Conservation (phyloP, 1,284 basidiomycete species). For the Athelia psychrophila region DNA sequence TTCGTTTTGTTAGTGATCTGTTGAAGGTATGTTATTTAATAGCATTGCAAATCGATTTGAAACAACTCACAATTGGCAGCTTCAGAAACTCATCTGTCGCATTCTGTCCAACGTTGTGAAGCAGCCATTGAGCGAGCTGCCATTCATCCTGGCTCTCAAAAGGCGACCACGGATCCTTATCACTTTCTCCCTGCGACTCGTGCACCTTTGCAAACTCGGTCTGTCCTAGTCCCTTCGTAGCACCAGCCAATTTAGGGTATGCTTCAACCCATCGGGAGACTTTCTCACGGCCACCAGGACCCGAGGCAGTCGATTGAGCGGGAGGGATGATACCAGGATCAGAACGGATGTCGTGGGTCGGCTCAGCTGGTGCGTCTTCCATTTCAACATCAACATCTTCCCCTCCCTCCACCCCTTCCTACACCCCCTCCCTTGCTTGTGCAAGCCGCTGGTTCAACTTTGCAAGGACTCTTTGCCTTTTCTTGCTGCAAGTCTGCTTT, state of each 20-base stretch:
- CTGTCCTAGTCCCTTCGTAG: background rate
- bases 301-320: no score
- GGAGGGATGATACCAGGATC: no score
- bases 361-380: no score
- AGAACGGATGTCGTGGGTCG: no score
- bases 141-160: slow-evolving; percentile 24
- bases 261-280: background rate
- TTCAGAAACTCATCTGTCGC: slow-evolving; percentile 28
- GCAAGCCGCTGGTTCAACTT: no score
- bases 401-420: no score
- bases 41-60: slow-evolving; percentile 16
- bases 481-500: no score
- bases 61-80: slow-evolving; percentile 16
- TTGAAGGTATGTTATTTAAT: slow-evolving; percentile 2
- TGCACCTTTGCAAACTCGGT: slow-evolving; percentile 13
- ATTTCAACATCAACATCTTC: no score
- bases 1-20: slow-evolving; percentile 10
- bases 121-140: slow-evolving; percentile 27
- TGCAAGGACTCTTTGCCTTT: no score
- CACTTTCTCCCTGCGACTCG: slow-evolving; percentile 1
- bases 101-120: slow-evolving; percentile 22
- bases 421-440: no score
- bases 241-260: background rate
- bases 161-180: slow-evolving; percentile 15
- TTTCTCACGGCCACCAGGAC: no score